These are phyloP conservation scores for Stachybotrys echinatus DNA, from an alignment of 2,329 filamentous ascomycete genomes.

Conservation along the genomic window DNA sequence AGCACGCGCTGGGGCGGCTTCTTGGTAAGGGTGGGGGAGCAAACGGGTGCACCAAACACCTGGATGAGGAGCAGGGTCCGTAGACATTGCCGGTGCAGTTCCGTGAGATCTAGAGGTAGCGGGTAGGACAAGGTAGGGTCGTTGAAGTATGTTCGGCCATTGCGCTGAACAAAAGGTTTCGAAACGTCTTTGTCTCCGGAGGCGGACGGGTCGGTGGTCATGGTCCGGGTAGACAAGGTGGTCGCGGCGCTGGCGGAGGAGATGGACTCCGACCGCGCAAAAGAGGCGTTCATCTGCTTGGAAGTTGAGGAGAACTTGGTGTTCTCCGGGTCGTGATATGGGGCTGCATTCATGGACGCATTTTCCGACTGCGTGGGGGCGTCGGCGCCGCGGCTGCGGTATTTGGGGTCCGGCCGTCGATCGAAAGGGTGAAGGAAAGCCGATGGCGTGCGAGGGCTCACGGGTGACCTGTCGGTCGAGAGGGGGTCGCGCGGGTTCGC, in stretches of 20 bases:
- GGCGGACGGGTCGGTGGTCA: constrained; percentile 41
- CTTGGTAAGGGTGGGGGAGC: constrained; percentile 60
- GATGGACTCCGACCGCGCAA: constrained; percentile 37
- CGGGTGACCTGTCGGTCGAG: background rate
- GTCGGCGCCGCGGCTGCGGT: constrained; percentile 11
- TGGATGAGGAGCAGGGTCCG: constrained; percentile 76
- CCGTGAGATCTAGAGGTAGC: constrained; percentile 80
- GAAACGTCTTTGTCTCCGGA: constrained; percentile 34
- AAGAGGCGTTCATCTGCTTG: constrained; percentile 27
- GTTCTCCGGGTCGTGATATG: constrained; percentile 20
- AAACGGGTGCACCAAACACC: constrained; percentile 75
- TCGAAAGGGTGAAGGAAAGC: background rate
- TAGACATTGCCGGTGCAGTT: constrained; percentile 82
- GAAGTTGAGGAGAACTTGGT: constrained; percentile 19
- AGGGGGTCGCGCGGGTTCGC: background rate
- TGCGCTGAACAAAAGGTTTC: constrained; percentile 62
- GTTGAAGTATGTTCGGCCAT: constrained; percentile 78
- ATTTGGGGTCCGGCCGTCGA: background rate
- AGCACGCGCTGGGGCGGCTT: constrained; percentile 72
- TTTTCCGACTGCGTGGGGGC: constrained; percentile 24
- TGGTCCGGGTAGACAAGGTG: constrained; percentile 37
- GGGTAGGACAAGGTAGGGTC: constrained; percentile 71
- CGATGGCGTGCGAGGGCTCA: background rate
- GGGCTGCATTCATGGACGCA: constrained; percentile 27
- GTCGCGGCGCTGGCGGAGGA: constrained; percentile 40